A percentile compares a stretch with the other conserved stretches of the same genome.
phyloP scores from a whole-genome alignment of 148 eudicot species.

The Chenopodium album region DNA sequence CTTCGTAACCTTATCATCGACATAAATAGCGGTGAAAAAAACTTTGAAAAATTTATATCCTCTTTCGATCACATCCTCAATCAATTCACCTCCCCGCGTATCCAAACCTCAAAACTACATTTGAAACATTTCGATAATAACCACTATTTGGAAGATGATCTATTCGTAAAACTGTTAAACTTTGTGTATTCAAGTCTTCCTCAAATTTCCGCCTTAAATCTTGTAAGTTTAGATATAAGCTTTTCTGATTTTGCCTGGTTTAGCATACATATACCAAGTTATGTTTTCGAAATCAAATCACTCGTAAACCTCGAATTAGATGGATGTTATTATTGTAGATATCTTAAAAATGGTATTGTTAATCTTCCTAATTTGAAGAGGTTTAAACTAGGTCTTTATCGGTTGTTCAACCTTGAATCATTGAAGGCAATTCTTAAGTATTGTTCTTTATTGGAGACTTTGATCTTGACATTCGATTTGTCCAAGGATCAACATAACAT shows the following conservation, averaged over 20 bases:
- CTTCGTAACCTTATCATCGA: not conserved
- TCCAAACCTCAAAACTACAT: not conserved
- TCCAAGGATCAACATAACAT: too few relatives aligned
- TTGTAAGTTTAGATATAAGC: too few relatives aligned
- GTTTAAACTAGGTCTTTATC: not conserved
- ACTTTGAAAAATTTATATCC: not conserved
- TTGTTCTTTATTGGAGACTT: not conserved
- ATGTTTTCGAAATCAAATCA: not conserved
- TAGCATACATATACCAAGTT: not conserved
- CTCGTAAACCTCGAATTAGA: not conserved
- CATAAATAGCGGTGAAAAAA: too few relatives aligned
- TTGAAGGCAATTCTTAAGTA: not conserved
- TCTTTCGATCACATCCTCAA: not conserved
- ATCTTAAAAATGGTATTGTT: not conserved
- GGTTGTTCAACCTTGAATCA: not conserved
- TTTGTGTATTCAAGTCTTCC: not conserved
- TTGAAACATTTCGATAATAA: too few relatives aligned
- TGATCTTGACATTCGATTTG: not conserved
- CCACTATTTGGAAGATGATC: too few relatives aligned
- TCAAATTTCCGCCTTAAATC: not conserved
- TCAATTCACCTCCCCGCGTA: not conserved
- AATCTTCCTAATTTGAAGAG: slow-evolving; percentile 12
- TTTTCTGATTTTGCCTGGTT: too few relatives aligned
- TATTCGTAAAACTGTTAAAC: too few relatives aligned
- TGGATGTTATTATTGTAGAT: not conserved